Conservation (phyloP, 75 land plant genomes). For the Ceratopteris richardii region DNA sequence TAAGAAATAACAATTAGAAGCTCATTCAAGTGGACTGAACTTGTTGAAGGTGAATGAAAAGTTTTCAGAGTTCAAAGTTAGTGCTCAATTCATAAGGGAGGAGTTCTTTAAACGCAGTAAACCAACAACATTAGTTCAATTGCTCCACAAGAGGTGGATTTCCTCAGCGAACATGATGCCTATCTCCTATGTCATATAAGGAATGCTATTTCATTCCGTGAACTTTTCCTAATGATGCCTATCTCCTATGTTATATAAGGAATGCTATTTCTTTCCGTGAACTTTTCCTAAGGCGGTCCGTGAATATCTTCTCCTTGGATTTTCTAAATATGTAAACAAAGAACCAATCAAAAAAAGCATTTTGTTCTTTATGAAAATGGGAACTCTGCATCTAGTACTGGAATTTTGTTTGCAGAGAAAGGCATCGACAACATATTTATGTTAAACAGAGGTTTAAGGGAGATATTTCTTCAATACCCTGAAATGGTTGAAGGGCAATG, state of each 20-base stretch:
- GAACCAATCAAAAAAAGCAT: conserved; percentile 11
- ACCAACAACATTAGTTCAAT: neutral
- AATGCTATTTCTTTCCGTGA: conserved; percentile 11
- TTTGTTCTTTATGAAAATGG: conserved; percentile 11
- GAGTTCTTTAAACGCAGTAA: conserved; percentile 8
- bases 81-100: conserved; percentile 16
- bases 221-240: too few species aligned
- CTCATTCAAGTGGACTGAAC: conserved; percentile 16
- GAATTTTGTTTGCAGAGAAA: too few species aligned
- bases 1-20: too few species aligned
- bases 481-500: too few species aligned
- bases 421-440: too few species aligned
- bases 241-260: neutral
- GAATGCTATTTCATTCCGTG: conserved; percentile 3
- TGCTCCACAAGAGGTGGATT: conserved; percentile 6
- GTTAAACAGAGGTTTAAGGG: too few species aligned
- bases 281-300: conserved; percentile 10
- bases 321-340: conserved; percentile 10
- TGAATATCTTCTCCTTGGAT: conserved; percentile 8
- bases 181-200: conserved; percentile 6
- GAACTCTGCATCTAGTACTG: neutral
- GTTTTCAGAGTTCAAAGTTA: conserved; percentile 8
- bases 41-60: conserved; percentile 15
- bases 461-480: too few species aligned
- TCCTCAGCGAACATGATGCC: conserved; percentile 11